These are phyloP conservation scores for Holtermanniella nyarrowii DNA, from an alignment of 768 basidiomycete genomes.

Conservation along the genomic window DNA sequence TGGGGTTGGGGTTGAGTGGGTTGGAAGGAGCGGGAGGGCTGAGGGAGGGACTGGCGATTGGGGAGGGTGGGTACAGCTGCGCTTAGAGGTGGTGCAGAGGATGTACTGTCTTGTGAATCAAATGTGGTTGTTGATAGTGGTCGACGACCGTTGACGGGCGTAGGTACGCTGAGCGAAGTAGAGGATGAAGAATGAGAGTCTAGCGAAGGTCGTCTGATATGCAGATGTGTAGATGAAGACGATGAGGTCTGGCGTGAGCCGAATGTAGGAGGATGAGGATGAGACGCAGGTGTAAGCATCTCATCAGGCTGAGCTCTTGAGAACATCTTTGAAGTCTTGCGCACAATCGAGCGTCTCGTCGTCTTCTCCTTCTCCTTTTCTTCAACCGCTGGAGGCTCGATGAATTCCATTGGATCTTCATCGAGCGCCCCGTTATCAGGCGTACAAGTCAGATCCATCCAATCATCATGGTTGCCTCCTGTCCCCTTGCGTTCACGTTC, in stretches of 20 bases:
- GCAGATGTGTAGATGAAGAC: constrained; percentile 21
- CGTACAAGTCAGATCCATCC: background rate
- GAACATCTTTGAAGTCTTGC: constrained; percentile 33
- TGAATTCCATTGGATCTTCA: background rate
- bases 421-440: no score
- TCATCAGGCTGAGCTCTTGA: constrained; percentile 15
- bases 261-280: constrained; percentile 6
- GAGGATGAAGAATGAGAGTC: constrained; percentile 16
- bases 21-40: constrained; percentile 14
- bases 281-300: constrained; percentile 4
- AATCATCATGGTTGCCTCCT: background rate
- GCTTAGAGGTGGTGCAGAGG: constrained; percentile 14
- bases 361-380: constrained; percentile 16
- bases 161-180: constrained; percentile 8
- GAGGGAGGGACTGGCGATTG: constrained; percentile 16
- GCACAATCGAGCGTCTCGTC: constrained; percentile 19
- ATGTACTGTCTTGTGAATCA: constrained; percentile 9
- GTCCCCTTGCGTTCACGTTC: background rate
- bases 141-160: constrained; percentile 6
- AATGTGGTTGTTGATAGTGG: constrained; percentile 11
- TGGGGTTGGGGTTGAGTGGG: constrained; percentile 3
- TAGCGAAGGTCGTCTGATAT: constrained; percentile 19
- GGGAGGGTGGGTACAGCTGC: constrained; percentile 27
- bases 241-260: constrained; percentile 22
- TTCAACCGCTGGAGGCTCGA: background rate